Base-by-base conservation (phyloP, 163 green algal species). In the Coccomyxa subellipsoidea region DNA sequence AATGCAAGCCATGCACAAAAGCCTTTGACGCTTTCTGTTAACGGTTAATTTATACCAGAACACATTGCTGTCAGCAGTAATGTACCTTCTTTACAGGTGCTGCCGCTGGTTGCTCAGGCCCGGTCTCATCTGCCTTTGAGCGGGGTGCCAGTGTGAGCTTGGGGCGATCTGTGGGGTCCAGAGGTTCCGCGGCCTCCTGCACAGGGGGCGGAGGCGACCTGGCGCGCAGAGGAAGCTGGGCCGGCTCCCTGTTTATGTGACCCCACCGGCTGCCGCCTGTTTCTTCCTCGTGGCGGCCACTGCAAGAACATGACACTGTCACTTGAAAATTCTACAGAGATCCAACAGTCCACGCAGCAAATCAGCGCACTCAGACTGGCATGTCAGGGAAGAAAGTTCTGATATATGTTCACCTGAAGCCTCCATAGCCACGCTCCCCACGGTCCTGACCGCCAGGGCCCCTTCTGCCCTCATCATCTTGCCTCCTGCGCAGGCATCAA, bases 211-310 rank as follows among this genome's bases (percentile, higher is more conserved):
- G n/a, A n/a, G n/a, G n/a, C n/a, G n/a, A n/a, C n/a, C n/a, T 7
- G 47, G 21, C 15, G 47, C 47, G 47, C 47, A 59, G 15, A 59
- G 47, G 47, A 59, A 59, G 31, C 25, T 34, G 38, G 23, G 73
- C 31, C 21, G 36, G 73, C 73, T 23, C 37, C 18, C 29, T 73
- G 66, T 23, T 73, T 32, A 73, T 73, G n/a, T 73, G 73, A 25
- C 37, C 73, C 73, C 73, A 79, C 36, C 73, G 18, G 73, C 66
- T 37, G 21, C 37, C 37, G 10, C 37, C 73, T 34, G 37, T 59
- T 32, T 79, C 73, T 37, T 79, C 39, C 38, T 85, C 81, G 31
- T 80, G 34, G n/a, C 78, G 81, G 0, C 79, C 81, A 78, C 73
- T 73, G 76, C 69, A 34, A 31, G 15, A 59, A 59, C 23, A 18